A percentile compares a stretch with the other conserved stretches of the same genome.
Conservation (phyloP, 2,329 filamentous ascomycete genomes). For the Neocatenulostroma microsporum region DNA sequence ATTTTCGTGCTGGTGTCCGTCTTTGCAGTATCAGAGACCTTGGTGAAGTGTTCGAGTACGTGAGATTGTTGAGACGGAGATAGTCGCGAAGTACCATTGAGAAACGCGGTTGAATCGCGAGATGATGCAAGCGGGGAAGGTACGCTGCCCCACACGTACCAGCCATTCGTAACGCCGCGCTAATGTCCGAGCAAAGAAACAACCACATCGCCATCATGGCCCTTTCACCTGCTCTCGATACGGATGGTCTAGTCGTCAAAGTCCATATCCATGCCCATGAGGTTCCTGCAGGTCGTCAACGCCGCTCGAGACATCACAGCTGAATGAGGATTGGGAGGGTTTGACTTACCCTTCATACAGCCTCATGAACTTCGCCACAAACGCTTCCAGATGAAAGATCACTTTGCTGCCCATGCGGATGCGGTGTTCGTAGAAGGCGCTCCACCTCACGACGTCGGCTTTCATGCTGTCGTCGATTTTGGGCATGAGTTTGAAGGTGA, state of each 20-base stretch:
- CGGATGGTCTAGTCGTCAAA: conserved; percentile 30
- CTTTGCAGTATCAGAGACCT: too few relatives aligned
- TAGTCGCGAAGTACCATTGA: neutral
- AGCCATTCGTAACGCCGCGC: conserved; percentile 23
- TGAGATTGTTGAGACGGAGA: neutral
- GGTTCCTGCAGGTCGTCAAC: conserved; percentile 35
- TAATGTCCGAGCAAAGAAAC: conserved; percentile 15
- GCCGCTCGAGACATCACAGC: conserved; percentile 31
- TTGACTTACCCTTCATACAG: conserved; percentile 73
- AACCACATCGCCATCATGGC: conserved; percentile 11
- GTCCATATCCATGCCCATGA: conserved; percentile 72
- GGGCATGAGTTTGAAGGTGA: conserved; percentile 86
- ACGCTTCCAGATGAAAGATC: conserved; percentile 96
- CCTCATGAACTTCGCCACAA: conserved; percentile 98
- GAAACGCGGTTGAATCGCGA: too few relatives aligned
- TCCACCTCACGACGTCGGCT: conserved; percentile 88
- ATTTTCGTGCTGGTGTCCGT: conserved; percentile 3
- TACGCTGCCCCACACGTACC: neutral
- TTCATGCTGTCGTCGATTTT: conserved; percentile 85
- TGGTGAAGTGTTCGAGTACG: too few relatives aligned
- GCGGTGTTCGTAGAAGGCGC: conserved; percentile 93
- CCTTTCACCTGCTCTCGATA: conserved; percentile 11
- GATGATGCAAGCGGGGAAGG: conserved; percentile 12
- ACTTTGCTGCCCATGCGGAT: conserved; percentile 83
- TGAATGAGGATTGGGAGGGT: conserved; percentile 19